Evolutionary conservation across 169 alveolate species (phyloP).

Genomic region (Cryptosporidium canis): DNA sequence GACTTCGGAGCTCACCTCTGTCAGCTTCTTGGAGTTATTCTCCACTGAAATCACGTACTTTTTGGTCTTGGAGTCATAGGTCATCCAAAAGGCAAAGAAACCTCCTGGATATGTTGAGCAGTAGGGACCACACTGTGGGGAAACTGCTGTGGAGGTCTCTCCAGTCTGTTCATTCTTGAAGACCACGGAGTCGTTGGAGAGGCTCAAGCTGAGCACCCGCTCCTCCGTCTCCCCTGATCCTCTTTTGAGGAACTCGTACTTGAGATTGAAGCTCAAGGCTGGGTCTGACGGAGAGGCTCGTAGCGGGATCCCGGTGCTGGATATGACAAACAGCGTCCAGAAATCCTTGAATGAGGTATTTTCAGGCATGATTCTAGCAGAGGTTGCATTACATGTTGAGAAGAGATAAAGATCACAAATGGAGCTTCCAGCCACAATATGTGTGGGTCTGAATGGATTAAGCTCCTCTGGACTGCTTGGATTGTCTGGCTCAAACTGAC

Average conservation of each 20-base stretch:
- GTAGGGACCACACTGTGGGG: slow-evolving; percentile 72
- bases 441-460: neutral
- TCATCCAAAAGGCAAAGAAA: slow-evolving; percentile 54
- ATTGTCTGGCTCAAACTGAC: neutral
- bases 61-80: slow-evolving; percentile 5
- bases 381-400: neutral
- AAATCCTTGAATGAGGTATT: neutral
- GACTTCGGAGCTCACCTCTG: neutral
- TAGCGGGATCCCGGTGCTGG: slow-evolving; percentile 2
- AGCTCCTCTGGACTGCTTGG: neutral
- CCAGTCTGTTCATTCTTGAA: neutral
- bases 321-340: neutral
- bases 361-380: neutral
- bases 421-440: neutral
- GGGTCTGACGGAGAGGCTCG: neutral
- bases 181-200: neutral
- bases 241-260: neutral
- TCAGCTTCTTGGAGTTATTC: slow-evolving; percentile 25
- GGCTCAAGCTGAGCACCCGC: neutral
- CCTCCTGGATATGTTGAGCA: slow-evolving; percentile 71
- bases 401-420: neutral
- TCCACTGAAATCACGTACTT: slow-evolving; percentile 37
- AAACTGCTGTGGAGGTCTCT: neutral
- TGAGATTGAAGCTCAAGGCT: neutral
- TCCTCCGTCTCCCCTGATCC: neutral